Evolutionary conservation across 352 stramenopile species (phyloP).

Genomic region (Pythium dissotocum): DNA sequence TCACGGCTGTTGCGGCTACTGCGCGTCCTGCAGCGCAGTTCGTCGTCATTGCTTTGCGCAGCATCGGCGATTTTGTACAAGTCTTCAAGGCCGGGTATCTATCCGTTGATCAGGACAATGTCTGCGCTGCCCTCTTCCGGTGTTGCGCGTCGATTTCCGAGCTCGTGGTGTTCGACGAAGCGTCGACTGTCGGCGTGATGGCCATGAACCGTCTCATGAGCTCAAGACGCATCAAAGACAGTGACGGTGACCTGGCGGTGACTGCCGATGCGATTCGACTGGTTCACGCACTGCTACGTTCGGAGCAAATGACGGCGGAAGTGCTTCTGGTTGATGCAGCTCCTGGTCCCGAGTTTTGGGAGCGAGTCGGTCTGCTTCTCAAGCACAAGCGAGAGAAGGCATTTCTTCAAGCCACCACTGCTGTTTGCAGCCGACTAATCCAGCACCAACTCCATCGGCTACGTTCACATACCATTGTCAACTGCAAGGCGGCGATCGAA

Average conservation of each 20-base stretch:
- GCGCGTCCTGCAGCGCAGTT: neutral
- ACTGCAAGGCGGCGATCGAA: neutral
- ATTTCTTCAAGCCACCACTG: neutral
- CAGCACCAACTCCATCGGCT: neutral
- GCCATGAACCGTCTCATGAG: neutral
- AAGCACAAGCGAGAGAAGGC: neutral
- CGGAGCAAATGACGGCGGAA: neutral
- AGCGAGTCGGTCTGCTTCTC: neutral
- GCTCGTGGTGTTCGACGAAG: neutral
- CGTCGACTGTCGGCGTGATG: neutral
- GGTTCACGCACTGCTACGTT: neutral
- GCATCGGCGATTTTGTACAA: neutral
- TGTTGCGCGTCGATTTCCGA: neutral
- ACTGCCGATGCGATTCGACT: neutral
- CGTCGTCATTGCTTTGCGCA: neutral
- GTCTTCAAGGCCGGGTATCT: neutral
- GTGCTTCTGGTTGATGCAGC: neutral
- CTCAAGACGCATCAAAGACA: too few species aligned
- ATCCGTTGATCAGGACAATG: neutral
- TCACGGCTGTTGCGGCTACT: neutral
- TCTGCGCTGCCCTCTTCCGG: slow-evolving; percentile 2
- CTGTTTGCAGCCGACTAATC: neutral
- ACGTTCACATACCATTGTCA: neutral
- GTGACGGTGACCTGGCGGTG: neutral
- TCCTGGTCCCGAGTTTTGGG: neutral